Conservation (phyloP, 352 stramenopile genomes). For the Phytopythium aichiense region DNA sequence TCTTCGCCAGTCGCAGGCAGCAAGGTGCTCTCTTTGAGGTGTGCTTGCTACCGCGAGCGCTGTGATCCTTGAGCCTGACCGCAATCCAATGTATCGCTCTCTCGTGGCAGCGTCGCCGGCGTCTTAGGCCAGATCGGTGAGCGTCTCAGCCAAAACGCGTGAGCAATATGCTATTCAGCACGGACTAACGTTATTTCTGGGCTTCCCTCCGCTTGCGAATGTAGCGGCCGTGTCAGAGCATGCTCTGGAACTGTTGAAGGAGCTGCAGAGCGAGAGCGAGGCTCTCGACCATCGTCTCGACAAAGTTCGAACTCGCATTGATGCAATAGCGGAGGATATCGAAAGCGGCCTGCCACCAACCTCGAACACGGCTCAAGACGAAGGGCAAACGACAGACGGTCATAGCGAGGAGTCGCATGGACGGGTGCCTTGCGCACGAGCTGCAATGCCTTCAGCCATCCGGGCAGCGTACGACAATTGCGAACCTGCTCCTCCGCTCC, state of each 20-base stretch:
- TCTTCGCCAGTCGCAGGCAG: neutral
- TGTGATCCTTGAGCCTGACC: neutral
- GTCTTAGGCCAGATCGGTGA: slow-evolving; percentile 52
- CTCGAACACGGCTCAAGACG: neutral
- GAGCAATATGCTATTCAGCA: too few species aligned
- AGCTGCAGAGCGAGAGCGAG: slow-evolving; percentile 37
- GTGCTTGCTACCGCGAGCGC: neutral
- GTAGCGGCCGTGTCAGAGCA: slow-evolving; percentile 43
- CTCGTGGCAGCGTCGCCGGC: slow-evolving; percentile 25
- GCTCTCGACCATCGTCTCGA: slow-evolving; percentile 23
- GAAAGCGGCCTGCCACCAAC: neutral
- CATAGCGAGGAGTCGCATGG: neutral
- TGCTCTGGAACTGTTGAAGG: slow-evolving; percentile 46
- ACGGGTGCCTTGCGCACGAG: neutral
- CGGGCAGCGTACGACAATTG: neutral
- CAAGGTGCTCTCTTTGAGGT: neutral
- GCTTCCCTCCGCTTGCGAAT: neutral
- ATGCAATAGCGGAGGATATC: neutral
- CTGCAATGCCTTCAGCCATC: neutral
- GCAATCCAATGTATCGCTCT: neutral
- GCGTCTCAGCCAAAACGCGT: neutral
- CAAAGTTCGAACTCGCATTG: slow-evolving; percentile 26
- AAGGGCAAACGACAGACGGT: neutral
- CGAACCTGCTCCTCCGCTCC: neutral
- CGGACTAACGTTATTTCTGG: neutral